These are phyloP conservation scores for Dendrostoma leiphaemia DNA, from an alignment of 2,329 filamentous ascomycete genomes.

Conservation along the genomic window DNA sequence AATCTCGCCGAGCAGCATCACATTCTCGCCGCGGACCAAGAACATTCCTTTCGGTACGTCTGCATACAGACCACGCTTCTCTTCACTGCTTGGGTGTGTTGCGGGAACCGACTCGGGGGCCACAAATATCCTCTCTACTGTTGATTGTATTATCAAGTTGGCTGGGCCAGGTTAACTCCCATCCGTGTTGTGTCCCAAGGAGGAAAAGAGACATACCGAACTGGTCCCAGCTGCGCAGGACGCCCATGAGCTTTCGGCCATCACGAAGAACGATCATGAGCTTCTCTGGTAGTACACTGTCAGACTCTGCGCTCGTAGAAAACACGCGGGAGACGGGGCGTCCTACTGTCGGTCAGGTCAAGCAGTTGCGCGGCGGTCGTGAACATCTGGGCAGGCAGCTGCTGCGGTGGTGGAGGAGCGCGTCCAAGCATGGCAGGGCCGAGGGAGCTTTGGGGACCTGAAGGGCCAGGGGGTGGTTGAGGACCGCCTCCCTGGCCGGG, in stretches of 20 bases:
- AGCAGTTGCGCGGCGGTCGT: constrained; percentile 94
- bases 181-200: neutral
- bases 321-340: neutral
- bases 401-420: constrained; percentile 25
- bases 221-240: constrained; percentile 95
- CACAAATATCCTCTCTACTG: constrained; percentile 82
- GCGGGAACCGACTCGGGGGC: constrained; percentile 41
- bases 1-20: constrained; percentile 92
- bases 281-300: constrained; percentile 67
- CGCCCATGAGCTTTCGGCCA: constrained; percentile 89
- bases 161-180: constrained; percentile 24
- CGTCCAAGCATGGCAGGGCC: constrained; percentile 20
- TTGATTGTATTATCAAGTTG: constrained; percentile 92
- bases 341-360: constrained; percentile 94
- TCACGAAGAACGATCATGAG: constrained; percentile 88
- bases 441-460: constrained; percentile 21
- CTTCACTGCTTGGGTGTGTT: constrained; percentile 30
- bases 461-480: constrained; percentile 26
- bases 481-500: constrained; percentile 31
- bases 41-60: constrained; percentile 86
- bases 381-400: constrained; percentile 90
- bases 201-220: constrained; percentile 64
- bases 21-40: constrained; percentile 92
- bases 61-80: constrained; percentile 63
- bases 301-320: neutral